Conservation (phyloP, 768 basidiomycete species). For the Russula dissimulans region DNA sequence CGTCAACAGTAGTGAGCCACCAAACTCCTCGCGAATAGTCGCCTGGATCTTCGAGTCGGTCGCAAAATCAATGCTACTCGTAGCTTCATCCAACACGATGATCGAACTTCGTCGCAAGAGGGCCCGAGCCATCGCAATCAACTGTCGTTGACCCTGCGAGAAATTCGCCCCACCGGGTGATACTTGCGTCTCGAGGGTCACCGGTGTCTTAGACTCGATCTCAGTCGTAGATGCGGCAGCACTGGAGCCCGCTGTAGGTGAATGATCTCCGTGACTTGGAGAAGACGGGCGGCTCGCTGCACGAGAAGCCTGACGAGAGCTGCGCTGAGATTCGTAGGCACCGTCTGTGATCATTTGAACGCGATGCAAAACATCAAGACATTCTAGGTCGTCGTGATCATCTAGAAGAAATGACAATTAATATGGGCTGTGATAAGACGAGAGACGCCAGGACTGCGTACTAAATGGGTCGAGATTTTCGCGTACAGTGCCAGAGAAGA, state of each 20-base stretch:
- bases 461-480: constrained; percentile 71
- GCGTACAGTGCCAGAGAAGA: constrained; percentile 73
- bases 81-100: constrained; percentile 76
- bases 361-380: constrained; percentile 69
- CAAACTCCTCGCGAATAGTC: constrained; percentile 82
- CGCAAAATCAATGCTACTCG: constrained; percentile 78
- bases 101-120: constrained; percentile 62
- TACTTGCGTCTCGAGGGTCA: constrained; percentile 70
- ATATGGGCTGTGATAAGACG: not conserved
- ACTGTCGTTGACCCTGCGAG: constrained; percentile 84
- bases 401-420: constrained; percentile 27
- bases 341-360: constrained; percentile 65
- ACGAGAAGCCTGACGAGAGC: constrained; percentile 41
- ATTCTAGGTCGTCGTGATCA: constrained; percentile 73
- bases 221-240: constrained; percentile 36
- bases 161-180: constrained; percentile 86
- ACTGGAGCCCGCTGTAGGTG: constrained; percentile 30
- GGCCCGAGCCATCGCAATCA: constrained; percentile 81
- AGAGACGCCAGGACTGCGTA: constrained; percentile 21
- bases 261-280: constrained; percentile 29
- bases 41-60: constrained; percentile 88
- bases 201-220: constrained; percentile 42
- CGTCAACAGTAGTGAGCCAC: constrained; percentile 60
- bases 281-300: constrained; percentile 39
- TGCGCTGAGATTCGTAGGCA: constrained; percentile 38